Conservation (phyloP, 2,329 filamentous ascomycete genomes). For the Aspergillus cejpii region DNA sequence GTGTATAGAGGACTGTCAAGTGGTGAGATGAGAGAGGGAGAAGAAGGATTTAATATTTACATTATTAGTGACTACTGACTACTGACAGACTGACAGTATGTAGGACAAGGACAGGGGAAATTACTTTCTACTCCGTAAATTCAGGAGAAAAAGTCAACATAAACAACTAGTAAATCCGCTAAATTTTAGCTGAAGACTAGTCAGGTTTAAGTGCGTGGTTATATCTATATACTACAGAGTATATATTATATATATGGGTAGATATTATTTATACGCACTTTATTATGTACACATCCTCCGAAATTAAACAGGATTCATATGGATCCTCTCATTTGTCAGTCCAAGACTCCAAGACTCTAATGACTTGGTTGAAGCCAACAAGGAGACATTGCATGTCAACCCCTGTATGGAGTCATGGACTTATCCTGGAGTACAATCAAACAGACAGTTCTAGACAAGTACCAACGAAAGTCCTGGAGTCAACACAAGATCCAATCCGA, state of each 20-base stretch:
- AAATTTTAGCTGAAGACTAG: too few species aligned
- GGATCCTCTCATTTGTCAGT: not conserved
- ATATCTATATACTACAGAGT: not conserved
- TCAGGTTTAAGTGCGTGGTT: too few species aligned
- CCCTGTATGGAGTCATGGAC: not conserved
- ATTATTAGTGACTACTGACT: too few species aligned
- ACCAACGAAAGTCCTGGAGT: not conserved
- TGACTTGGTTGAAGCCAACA: too few species aligned
- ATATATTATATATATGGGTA: not conserved
- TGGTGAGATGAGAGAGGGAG: conserved; percentile 14
- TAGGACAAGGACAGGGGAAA: not conserved
- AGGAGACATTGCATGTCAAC: too few species aligned
- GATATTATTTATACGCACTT: not conserved
- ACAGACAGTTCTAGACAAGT: not conserved
- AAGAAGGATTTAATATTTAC: too few species aligned
- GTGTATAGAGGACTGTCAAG: conserved; percentile 51
- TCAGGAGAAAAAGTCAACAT: too few species aligned
- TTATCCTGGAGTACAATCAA: not conserved
- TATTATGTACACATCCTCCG: not conserved
- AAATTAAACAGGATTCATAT: too few species aligned
- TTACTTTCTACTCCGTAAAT: too few species aligned
- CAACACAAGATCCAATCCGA: conserved; percentile 33
- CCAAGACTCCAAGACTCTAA: too few species aligned
- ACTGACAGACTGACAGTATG: too few species aligned
- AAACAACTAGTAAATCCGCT: too few species aligned